A percentile compares a stretch with the other conserved stretches of the same genome.
These are phyloP conservation scores for Bruguiera sexangula DNA, from an alignment of 345 rosid species.

Conservation along the genomic window DNA sequence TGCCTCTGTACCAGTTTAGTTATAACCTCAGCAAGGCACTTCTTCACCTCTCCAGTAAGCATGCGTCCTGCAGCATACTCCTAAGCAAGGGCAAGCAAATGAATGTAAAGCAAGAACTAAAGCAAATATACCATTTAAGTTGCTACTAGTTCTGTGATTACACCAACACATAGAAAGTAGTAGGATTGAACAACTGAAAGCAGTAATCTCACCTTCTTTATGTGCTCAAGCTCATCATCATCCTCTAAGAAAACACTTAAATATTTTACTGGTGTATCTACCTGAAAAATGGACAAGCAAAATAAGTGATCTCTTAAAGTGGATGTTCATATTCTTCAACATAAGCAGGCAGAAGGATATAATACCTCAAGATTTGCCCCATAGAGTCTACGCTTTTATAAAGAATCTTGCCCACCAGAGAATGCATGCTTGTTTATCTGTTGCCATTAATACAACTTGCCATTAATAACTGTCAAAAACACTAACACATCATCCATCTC, in stretches of 20 bases:
- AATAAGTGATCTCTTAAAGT: neutral
- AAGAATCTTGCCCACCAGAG: conserved; percentile 78
- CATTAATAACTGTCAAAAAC: neutral
- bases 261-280: conserved; percentile 81
- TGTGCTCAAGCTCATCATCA: conserved; percentile 76
- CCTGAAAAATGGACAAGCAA: conserved; percentile 38
- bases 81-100: conserved; percentile 26
- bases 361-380: conserved; percentile 93
- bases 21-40: conserved; percentile 59
- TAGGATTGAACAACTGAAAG: neutral
- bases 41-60: conserved; percentile 82
- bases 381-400: conserved; percentile 59
- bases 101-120: neutral
- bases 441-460: conserved; percentile 15
- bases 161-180: too few relatives aligned
- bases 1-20: conserved; percentile 82
- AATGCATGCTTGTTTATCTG: conserved; percentile 80
- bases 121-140: too few relatives aligned
- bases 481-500: neutral
- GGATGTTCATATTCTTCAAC: conserved; percentile 6
- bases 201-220: conserved; percentile 52
- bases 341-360: neutral
- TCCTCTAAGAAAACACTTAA: conserved; percentile 78
- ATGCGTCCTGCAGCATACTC: conserved; percentile 84
- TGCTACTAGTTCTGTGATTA: too few relatives aligned